Evolutionary conservation across 176 grass and related monocot genomes (phyloP).

Genomic region (Oryza rufipogon): DNA sequence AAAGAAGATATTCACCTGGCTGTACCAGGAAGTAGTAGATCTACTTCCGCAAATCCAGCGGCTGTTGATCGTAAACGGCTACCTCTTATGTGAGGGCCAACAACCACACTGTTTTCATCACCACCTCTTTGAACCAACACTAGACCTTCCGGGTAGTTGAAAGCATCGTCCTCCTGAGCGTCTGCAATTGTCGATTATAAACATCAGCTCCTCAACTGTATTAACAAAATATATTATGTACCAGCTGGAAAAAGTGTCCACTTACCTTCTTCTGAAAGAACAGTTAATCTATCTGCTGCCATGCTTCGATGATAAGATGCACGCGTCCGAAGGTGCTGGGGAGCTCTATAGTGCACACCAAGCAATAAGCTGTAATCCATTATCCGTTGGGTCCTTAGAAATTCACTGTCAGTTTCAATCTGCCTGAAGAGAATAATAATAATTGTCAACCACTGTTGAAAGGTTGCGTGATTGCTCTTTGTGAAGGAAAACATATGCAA

Average conservation of each 20-base stretch:
- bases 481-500: background rate
- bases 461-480: background rate
- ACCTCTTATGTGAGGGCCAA: slow-evolving; percentile 92
- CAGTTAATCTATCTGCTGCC: slow-evolving; percentile 64
- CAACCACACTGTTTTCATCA: slow-evolving; percentile 83
- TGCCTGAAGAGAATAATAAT: slow-evolving; percentile 56
- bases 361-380: slow-evolving; percentile 99
- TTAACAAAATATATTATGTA: background rate
- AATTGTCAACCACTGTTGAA: background rate
- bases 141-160: slow-evolving; percentile 71
- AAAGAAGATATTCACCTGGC: slow-evolving; percentile 60
- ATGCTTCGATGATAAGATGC: slow-evolving; percentile 53
- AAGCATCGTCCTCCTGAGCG: slow-evolving; percentile 82
- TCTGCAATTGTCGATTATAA: slow-evolving; percentile 49
- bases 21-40: slow-evolving; percentile 95
- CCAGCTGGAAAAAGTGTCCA: background rate
- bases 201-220: background rate
- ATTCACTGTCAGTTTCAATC: slow-evolving; percentile 86
- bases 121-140: slow-evolving; percentile 77
- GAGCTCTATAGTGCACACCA: slow-evolving; percentile 97
- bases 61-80: slow-evolving; percentile 80
- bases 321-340: slow-evolving; percentile 67
- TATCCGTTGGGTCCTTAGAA: slow-evolving; percentile 79
- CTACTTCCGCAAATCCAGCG: slow-evolving; percentile 94
- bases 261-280: slow-evolving; percentile 84